Conservation (phyloP, 371 early-diverging fungal species). For the Umbelopsis sp. region DNA sequence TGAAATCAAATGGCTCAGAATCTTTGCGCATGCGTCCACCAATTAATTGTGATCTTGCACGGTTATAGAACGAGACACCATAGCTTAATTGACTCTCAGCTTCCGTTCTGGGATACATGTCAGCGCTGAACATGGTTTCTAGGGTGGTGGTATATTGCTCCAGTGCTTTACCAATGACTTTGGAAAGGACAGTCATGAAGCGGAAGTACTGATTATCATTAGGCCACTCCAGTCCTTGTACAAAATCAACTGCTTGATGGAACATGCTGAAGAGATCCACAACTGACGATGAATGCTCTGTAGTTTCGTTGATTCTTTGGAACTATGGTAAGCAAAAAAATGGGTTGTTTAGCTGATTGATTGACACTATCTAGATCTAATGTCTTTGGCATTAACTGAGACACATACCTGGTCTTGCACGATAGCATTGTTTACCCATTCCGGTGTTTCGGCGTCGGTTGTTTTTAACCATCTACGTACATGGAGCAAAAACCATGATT, state of each 20-base stretch:
- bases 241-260: constrained; percentile 73
- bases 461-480: constrained; percentile 63
- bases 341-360: constrained; percentile 14
- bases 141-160: constrained; percentile 54
- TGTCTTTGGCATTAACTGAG: no score
- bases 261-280: constrained; percentile 80
- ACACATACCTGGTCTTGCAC: constrained; percentile 60
- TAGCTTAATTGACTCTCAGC: constrained; percentile 21
- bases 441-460: constrained; percentile 56
- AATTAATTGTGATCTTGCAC: constrained; percentile 42
- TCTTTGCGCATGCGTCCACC: constrained; percentile 31
- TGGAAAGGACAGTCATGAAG: constrained; percentile 73
- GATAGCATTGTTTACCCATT: constrained; percentile 68
- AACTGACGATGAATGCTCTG: constrained; percentile 80
- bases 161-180: constrained; percentile 58
- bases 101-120: constrained; percentile 35
- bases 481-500: constrained; percentile 68
- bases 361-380: no score
- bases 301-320: constrained; percentile 59
- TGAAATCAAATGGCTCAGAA: constrained; percentile 59
- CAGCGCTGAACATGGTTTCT: constrained; percentile 45
- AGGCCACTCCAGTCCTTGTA: constrained; percentile 79
- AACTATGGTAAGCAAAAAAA: constrained; percentile 44
- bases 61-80: constrained; percentile 37
- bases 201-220: constrained; percentile 68